Evolutionary conservation across 495 filamentous ascomycete genomes (phyloP).

Genomic region (Filosporella fistucella): DNA sequence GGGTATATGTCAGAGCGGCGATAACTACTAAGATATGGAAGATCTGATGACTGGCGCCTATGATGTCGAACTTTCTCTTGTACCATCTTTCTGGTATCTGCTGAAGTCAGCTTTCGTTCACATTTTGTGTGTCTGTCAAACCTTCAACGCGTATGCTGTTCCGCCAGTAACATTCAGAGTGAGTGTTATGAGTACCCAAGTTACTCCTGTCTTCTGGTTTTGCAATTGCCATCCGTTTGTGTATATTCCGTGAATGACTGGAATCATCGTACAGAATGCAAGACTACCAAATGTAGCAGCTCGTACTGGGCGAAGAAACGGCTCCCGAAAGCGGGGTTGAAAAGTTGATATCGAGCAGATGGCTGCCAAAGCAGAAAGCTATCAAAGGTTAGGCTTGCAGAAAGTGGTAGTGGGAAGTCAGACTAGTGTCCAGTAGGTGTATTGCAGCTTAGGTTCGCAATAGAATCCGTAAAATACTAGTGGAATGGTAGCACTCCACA

Average conservation of each 20-base stretch:
- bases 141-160: conserved; percentile 37
- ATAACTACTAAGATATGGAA: conserved; percentile 44
- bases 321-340: conserved; percentile 29
- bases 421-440: conserved; percentile 30
- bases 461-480: conserved; percentile 48
- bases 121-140: conserved; percentile 15
- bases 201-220: conserved; percentile 35
- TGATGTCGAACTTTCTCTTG: conserved; percentile 40
- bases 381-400: neutral
- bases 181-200: conserved; percentile 35
- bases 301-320: conserved; percentile 31
- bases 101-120: neutral
- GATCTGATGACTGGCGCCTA: conserved; percentile 47
- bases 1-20: conserved; percentile 39
- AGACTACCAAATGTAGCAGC: conserved; percentile 38
- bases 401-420: neutral
- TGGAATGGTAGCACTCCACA: conserved; percentile 48
- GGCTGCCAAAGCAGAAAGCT: conserved; percentile 18
- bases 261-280: conserved; percentile 36
- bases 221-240: conserved; percentile 34
- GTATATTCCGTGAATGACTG: conserved; percentile 36
- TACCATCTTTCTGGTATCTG: conserved; percentile 44
- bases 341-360: conserved; percentile 33
- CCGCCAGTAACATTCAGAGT: conserved; percentile 37
- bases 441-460: conserved; percentile 30